Base-by-base conservation (phyloP, 2,329 filamentous ascomycete species). In the Alternaria ventricosa region DNA sequence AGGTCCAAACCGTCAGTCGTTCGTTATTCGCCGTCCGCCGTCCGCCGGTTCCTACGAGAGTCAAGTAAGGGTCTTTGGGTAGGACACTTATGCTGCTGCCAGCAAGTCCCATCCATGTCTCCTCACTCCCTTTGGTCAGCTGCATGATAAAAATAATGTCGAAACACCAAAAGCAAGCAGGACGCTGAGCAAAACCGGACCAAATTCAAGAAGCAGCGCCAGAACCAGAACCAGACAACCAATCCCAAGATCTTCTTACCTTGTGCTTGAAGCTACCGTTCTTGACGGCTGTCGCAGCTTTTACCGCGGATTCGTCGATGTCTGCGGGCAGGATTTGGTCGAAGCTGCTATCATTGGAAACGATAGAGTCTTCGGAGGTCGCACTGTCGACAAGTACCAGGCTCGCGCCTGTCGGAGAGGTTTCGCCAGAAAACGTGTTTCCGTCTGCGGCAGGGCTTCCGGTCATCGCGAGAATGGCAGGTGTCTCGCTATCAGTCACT, bases 361-460 rank as follows among this genome's bases (percentile, higher is more conserved):
- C 22, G 4, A 45, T 49, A 6, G 66, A 68, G 20, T 53, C 45
- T 7, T 43, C 25, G 10, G 67, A 58, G 10, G 54, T 61, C 41
- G 46, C 93, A 28, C 92, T 93, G 79, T 97, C 97, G 66, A 93
- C 93, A 20, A 97, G 86, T 56, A 97, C 83, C 8, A 93, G 92
- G 36, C 97, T 87, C 0, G 93, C 97, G 82, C 97, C 94, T 81
- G 97, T 97, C 61, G 94, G 97, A 70, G 92, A 96, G 11, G 92
- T 97, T 81, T 97, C 93, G 64, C 94, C 94, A 78, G 97, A 94
- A 64, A 97, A 90, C 63, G 92, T 94, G 78, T 97, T 97, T 78
- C 90, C 90, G 85, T 97, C 97, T 85, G 97, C 97, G 0, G 92
- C 25, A 18, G 50, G 22, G 45, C 45, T 56, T 15, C 22, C 28